Base-by-base conservation (phyloP, 2,329 filamentous ascomycete species). In the Aspergillus felis region DNA sequence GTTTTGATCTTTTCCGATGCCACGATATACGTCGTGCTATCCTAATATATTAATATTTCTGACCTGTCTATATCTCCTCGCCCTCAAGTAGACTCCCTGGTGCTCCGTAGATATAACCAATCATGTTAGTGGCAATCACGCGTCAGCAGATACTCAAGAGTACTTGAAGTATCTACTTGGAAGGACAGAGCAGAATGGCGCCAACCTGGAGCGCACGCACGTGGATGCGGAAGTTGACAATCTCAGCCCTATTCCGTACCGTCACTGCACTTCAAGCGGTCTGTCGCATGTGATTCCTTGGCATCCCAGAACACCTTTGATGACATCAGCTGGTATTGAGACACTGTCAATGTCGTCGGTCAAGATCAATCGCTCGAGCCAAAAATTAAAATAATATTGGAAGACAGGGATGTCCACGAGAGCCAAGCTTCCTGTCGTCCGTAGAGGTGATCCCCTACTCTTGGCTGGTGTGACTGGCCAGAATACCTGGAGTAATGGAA, bases 71-170 rank as follows among this genome's bases (percentile, higher is more conserved):
- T 46, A 6, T 46, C 22, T 24, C 9, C 14, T 38, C 14, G n/a
- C 3, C 14, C 1, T 35, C 32, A 35, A 35, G 14, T 17, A 17
- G 12, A 35, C 32, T 35, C 32, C 12, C 32, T 5, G 14, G 6
- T 17, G 9, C 32, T 1, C 32, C 14, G 32, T 38, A 17, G 6
- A 38, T 38, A 17, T 38, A 38, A 38, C 32, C 14, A 14, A 14
- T 1, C 2, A 32, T 64, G 61, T 65, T 65, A 60, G 59, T 60
- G 52, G 53, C 63, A 56, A 61, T 57, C 35, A 58, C 52, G 47
- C 55, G 56, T 58, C 53, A 60, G 53, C 29, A 41, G 50, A 41
- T 60, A 54, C 59, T 58, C 56, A 50, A 28, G 27, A 28, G 27
- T 7, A 8, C 27, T 4, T 2, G 27, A 28, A 28, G 27, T 28